Evolutionary conservation across 1,284 basidiomycete genomes (phyloP), one percentile per base, ranked within the genome.

Genomic region (Chalciporus sp.): DNA sequence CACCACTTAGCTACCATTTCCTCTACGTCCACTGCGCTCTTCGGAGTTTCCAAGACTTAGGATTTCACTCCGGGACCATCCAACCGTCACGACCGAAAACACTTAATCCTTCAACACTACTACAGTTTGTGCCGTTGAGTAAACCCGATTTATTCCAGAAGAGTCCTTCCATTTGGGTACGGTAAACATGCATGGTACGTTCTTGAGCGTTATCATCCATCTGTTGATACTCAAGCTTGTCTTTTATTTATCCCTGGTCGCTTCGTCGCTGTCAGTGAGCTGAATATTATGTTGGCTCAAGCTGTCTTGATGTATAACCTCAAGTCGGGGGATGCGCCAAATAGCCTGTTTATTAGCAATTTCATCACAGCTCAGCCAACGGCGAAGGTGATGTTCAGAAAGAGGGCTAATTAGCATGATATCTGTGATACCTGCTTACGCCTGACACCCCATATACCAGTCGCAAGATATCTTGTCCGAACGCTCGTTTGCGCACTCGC

Each of bases 231-330:
- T 40, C n/a, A 17, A 2, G 14, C 16, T 14, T 12, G 5, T 33
- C 26, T 19, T 7, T n/a, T 23, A 2, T 4, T 28, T 29, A 68
- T 66, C 41, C 66, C 66, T 8, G 70, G 70, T 17, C 58, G 69
- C 16, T 67, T 68, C 56, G 70, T 70, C 39, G 64, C 64, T 1
- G 62, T 12, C n/a, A 59, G 47, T 29, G 61, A 62, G 50, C 51
- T 71, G n/a, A 68, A 69, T 47, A 48, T 55, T 7, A 62, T 67
- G 57, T 52, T 70, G 35, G 67, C 69, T 1, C 55, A 70, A 45
- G 41, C 68, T 27, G 50, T 70, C 19, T 26, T 55, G 19, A 58
- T 49, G 10, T 70, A 69, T 42, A 68, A 70, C 49, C 16, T 70
- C 47, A 67, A 61, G 51, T 47, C 63, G n/a, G 48, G 49, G 2